Evolutionary conservation across 495 filamentous ascomycete species (phyloP).

Genomic region (Hyaloscypha bicolor): DNA sequence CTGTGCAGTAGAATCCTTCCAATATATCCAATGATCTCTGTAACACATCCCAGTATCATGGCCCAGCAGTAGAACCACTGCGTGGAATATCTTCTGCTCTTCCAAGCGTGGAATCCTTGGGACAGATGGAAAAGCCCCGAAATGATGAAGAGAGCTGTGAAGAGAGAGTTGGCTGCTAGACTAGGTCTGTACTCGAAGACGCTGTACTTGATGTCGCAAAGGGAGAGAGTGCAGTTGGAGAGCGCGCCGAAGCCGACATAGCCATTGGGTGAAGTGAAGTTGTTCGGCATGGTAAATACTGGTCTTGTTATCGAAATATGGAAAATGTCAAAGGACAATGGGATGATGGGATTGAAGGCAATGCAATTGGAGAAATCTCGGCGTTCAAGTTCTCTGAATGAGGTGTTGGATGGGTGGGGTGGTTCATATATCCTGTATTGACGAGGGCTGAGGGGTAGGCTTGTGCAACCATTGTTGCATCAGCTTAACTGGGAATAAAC

Average conservation of each 20-base stretch:
- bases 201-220: conserved; percentile 15
- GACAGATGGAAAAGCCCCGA: conserved; percentile 31
- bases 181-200: conserved; percentile 8
- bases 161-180: conserved; percentile 19
- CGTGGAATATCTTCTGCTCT: conserved; percentile 13
- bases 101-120: conserved; percentile 22
- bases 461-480: no score
- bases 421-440: no score
- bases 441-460: no score
- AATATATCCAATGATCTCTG: conserved; percentile 37
- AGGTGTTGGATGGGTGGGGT: no score
- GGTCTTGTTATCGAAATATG: no score
- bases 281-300: no score
- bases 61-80: conserved; percentile 41
- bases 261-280: neutral
- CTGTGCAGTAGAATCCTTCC: conserved; percentile 32
- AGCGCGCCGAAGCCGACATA: conserved; percentile 24
- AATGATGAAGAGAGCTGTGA: conserved; percentile 36
- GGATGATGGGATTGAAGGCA: no score
- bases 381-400: no score
- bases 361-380: no score
- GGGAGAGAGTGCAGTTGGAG: conserved; percentile 34
- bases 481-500: no score
- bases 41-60: conserved; percentile 38
- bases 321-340: no score